These are phyloP conservation scores for Penicillium riverlandense DNA, from an alignment of 495 filamentous ascomycete genomes.

Conservation along the genomic window DNA sequence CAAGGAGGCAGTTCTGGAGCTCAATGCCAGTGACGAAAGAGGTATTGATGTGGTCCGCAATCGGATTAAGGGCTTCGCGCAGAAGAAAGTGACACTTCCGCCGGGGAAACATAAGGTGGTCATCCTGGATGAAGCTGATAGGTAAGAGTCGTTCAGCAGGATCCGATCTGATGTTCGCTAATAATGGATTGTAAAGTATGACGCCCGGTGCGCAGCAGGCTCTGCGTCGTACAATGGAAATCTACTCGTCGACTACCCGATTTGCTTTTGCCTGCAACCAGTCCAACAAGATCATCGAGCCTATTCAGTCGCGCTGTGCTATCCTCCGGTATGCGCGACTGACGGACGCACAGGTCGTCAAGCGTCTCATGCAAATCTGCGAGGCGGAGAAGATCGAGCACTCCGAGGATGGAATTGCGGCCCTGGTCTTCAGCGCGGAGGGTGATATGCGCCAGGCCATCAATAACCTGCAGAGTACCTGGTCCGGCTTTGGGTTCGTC, in stretches of 20 bases:
- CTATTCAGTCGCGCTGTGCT: slow-evolving; percentile 90
- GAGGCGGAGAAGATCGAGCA: slow-evolving; percentile 81
- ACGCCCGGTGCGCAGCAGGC: slow-evolving; percentile 95
- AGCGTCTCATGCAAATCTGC: slow-evolving; percentile 83
- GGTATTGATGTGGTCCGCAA: slow-evolving; percentile 99
- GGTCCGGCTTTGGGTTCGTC: slow-evolving; percentile 94
- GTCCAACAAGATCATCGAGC: slow-evolving; percentile 99
- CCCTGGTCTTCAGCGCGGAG: slow-evolving; percentile 93
- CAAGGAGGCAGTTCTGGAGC: slow-evolving; percentile 93
- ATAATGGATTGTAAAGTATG: slow-evolving; percentile 50
- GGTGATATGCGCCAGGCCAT: slow-evolving; percentile 99
- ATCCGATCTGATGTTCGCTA: neutral
- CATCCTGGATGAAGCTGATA: slow-evolving; percentile 96
- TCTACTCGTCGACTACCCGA: slow-evolving; percentile 91
- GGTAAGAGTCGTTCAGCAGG: slow-evolving; percentile 19
- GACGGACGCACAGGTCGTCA: slow-evolving; percentile 87
- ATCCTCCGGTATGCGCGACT: slow-evolving; percentile 92
- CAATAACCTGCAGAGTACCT: slow-evolving; percentile 95
- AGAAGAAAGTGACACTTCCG: slow-evolving; percentile 97
- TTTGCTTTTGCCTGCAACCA: slow-evolving; percentile 99
- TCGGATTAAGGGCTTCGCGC: slow-evolving; percentile 96
- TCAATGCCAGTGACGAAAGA: slow-evolving; percentile 95
- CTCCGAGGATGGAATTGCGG: slow-evolving; percentile 89
- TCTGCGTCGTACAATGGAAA: slow-evolving; percentile 95
- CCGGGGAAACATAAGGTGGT: slow-evolving; percentile 89